Evolutionary conservation across 2,329 filamentous ascomycete genomes (phyloP).

Genomic region (Blumeria hordei): DNA sequence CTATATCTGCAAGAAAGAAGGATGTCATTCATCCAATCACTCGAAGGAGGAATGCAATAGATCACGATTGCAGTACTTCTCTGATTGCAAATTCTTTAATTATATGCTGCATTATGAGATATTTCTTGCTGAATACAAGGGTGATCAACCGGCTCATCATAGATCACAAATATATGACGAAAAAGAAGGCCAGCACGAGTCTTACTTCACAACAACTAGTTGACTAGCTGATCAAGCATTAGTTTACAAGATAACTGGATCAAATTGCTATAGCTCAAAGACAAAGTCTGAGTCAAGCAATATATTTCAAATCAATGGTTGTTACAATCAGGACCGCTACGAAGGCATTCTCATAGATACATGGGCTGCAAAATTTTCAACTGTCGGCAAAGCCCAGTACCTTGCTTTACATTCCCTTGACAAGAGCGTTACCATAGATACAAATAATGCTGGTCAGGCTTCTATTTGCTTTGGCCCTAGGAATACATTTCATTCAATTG

Average conservation of each 20-base stretch:
- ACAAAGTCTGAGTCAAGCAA: neutral
- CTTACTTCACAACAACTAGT: neutral
- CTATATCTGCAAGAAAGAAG: neutral
- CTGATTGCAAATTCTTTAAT: neutral
- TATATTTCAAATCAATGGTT: neutral
- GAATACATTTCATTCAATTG: neutral
- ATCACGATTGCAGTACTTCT: neutral
- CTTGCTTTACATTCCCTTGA: neutral
- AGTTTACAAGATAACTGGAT: neutral
- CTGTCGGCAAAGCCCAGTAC: neutral
- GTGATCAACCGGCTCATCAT: neutral
- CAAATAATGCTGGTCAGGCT: neutral
- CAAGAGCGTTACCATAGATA: neutral
- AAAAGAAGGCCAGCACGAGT: neutral
- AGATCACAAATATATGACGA: neutral
- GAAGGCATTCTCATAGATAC: neutral
- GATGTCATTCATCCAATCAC: neutral
- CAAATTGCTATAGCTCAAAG: neutral
- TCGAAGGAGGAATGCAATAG: neutral
- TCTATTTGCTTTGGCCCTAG: neutral
- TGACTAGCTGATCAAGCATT: neutral
- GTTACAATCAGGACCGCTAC: neutral
- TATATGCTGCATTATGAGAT: neutral
- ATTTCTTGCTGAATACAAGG: neutral
- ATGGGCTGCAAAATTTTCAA: neutral